Conservation (phyloP, 2,329 filamentous ascomycete species). For the Colletotrichum sp. region DNA sequence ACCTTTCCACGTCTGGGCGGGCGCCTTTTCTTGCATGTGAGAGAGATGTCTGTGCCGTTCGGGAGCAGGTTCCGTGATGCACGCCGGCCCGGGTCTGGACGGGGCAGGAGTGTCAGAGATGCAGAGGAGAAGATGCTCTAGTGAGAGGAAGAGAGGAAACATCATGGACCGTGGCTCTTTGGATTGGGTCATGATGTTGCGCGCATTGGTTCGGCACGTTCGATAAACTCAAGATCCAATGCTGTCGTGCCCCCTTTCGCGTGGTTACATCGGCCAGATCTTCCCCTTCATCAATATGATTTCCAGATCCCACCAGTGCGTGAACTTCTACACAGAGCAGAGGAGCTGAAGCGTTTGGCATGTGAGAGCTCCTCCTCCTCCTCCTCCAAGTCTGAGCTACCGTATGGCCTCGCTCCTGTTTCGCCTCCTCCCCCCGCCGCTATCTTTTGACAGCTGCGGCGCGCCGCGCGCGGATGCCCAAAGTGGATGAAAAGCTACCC, state of each 20-base stretch:
- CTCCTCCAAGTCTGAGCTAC: neutral
- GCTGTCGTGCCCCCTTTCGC: neutral
- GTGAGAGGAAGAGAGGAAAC: neutral
- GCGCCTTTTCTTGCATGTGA: neutral
- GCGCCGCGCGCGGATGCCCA: neutral
- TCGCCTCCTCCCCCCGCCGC: no score
- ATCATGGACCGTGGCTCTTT: neutral
- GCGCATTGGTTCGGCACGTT: neutral
- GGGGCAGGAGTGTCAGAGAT: neutral
- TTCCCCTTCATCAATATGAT: neutral
- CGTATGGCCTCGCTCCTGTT: no score
- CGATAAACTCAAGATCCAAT: neutral
- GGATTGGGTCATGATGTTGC: neutral
- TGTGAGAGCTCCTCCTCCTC: neutral
- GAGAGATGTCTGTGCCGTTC: neutral
- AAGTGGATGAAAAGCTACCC: neutral
- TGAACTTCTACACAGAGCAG: neutral
- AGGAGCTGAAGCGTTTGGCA: neutral
- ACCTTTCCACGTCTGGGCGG: neutral
- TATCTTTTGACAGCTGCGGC: neutral
- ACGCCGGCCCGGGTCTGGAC: neutral
- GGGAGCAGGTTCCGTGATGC: neutral
- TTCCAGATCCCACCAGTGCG: neutral
- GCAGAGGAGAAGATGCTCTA: neutral
- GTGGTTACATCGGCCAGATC: neutral